Evolutionary conservation across 129 eudicot genomes (phyloP).

Genomic region (sunflower (Helianthus annuus)): DNA sequence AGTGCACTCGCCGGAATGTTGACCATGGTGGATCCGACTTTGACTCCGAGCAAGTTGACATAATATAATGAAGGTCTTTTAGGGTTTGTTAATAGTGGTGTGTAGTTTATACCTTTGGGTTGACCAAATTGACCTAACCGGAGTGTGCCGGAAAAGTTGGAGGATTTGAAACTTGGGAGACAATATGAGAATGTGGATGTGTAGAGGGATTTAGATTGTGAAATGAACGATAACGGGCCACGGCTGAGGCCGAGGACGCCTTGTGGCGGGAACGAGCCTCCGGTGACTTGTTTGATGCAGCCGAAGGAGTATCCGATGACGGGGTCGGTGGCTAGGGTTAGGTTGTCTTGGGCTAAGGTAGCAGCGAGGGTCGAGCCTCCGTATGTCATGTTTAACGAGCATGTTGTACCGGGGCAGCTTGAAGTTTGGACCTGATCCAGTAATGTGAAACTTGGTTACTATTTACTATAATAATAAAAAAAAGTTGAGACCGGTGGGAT

Average conservation of each 20-base stretch:
- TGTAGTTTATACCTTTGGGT: constrained; percentile 62
- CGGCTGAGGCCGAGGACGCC: constrained; percentile 92
- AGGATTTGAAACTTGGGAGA: constrained; percentile 79
- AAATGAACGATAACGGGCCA: constrained; percentile 72
- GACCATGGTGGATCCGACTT: constrained; percentile 57
- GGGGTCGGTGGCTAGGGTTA: constrained; percentile 69
- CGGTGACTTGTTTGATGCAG: constrained; percentile 53
- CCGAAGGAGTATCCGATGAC: constrained; percentile 69
- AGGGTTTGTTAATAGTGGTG: constrained; percentile 79
- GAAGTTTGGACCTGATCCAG: constrained; percentile 58
- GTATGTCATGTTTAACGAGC: constrained; percentile 78
- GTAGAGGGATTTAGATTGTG: constrained; percentile 73
- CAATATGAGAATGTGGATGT: constrained; percentile 86
- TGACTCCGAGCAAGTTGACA: constrained; percentile 69
- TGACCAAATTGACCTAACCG: constrained; percentile 75
- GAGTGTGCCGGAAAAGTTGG: constrained; percentile 71
- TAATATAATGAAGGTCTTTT: constrained; percentile 83
- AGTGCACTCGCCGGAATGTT: constrained; percentile 68
- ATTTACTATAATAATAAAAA: too few species aligned
- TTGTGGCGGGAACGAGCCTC: constrained; percentile 77
- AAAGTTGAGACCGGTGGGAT: background rate
- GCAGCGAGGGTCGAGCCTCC: constrained; percentile 71
- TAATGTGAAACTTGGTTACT: too few species aligned
- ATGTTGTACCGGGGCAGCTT: constrained; percentile 53
- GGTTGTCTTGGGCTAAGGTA: constrained; percentile 65